These are phyloP conservation scores for Gymnopilus junonius DNA, from an alignment of 768 basidiomycete genomes.

Conservation along the genomic window DNA sequence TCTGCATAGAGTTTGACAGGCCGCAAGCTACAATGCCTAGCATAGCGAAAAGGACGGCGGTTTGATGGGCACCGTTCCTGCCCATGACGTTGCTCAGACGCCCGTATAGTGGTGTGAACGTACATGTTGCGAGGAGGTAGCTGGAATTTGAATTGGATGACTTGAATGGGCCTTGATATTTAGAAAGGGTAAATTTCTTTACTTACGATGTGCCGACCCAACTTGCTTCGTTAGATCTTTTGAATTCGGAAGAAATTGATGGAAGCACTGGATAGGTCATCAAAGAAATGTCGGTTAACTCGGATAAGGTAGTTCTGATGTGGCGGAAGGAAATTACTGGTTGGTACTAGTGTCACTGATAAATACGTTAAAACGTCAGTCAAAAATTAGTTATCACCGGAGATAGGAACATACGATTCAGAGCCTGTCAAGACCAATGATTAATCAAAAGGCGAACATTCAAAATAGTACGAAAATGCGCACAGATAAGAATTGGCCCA, in stretches of 20 bases:
- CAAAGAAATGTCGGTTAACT: not conserved
- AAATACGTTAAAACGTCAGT: not conserved
- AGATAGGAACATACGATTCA: conserved; percentile 33
- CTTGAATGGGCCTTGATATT: no score
- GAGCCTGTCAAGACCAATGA: conserved; percentile 26
- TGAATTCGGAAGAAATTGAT: conserved; percentile 78
- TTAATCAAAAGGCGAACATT: not conserved
- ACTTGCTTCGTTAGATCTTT: conserved; percentile 76
- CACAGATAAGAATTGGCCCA: conserved; percentile 75
- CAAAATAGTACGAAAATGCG: conserved; percentile 26
- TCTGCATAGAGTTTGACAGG: conserved; percentile 68
- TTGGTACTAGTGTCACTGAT: conserved; percentile 75
- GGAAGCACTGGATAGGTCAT: conserved; percentile 67
- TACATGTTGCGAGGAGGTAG: conserved; percentile 78
- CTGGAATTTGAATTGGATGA: no score
- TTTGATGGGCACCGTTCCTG: conserved; percentile 67
- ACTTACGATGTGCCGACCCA: conserved; percentile 83
- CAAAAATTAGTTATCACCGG: not conserved
- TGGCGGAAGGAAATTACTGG: conserved; percentile 47
- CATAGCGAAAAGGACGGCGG: conserved; percentile 61
- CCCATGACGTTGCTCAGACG: conserved; percentile 80
- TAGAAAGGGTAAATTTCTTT: no score
- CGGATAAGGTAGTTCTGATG: not conserved
- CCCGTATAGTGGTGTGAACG: conserved; percentile 84
- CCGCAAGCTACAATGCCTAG: conserved; percentile 73